Evolutionary conservation across 106 monocot species (phyloP).

Genomic region (Apostasia shenzhenica): DNA sequence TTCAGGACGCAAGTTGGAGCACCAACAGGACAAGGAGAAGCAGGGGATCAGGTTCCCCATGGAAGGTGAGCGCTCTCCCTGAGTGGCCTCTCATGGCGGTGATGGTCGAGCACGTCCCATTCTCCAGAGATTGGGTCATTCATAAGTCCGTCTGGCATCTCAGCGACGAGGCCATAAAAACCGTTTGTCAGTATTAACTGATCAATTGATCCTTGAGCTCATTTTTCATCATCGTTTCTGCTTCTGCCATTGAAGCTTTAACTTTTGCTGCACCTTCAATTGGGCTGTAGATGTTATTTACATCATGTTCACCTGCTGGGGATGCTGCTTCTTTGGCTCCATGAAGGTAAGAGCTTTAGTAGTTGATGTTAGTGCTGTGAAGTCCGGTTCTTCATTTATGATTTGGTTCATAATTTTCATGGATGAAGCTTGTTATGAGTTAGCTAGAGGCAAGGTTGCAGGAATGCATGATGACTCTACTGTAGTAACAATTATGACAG

Average conservation of each 20-base stretch:
- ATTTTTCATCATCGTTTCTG: not conserved
- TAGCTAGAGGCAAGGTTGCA: not conserved
- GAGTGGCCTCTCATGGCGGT: conserved; percentile 81
- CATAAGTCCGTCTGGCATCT: conserved; percentile 85
- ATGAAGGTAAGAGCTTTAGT: conserved; percentile 39
- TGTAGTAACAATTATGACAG: too few species aligned
- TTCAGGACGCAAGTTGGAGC: too few species aligned
- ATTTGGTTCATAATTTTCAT: not conserved
- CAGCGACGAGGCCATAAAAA: conserved; percentile 67
- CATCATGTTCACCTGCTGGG: conserved; percentile 91
- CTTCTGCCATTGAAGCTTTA: not conserved
- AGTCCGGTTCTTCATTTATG: too few species aligned
- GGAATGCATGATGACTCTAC: too few species aligned
- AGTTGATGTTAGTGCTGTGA: not conserved
- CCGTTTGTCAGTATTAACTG: conserved; percentile 46
- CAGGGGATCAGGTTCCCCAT: conserved; percentile 10
- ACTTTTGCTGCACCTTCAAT: not conserved
- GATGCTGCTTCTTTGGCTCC: conserved; percentile 83
- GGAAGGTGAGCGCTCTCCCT: conserved; percentile 52
- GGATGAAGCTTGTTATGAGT: not conserved
- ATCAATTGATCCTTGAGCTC: not conserved
- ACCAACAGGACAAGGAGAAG: not conserved
- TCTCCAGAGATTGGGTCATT: conserved; percentile 57
- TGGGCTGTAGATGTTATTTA: conserved; percentile 57
- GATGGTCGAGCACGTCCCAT: conserved; percentile 64